Percentiles rank a stretch among this genome's conserved stretches.
phyloP scores from a whole-genome alignment of 1,284 basidiomycete species.

The Pyrrhoderma lamaoense region DNA sequence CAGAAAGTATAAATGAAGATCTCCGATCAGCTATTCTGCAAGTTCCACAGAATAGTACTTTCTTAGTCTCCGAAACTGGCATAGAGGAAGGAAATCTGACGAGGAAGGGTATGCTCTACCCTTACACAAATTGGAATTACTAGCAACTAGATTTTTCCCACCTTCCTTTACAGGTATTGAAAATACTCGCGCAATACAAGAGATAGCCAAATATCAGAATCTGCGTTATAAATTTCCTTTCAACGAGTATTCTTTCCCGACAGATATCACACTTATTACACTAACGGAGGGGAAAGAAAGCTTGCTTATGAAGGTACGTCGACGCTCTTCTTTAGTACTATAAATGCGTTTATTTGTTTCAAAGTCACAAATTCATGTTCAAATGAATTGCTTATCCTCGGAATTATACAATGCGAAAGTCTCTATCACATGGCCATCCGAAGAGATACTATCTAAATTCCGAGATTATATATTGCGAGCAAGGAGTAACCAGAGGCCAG shows the following conservation, averaged over 20 bases:
- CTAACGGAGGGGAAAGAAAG: slow-evolving; percentile 62
- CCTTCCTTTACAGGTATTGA: slow-evolving; percentile 41
- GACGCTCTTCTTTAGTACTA: no score
- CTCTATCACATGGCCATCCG: slow-evolving; percentile 36
- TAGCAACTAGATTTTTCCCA: neutral
- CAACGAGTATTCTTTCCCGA: slow-evolving; percentile 67
- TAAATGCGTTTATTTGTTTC: no score
- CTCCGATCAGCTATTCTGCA: slow-evolving; percentile 73
- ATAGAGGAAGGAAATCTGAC: slow-evolving; percentile 61
- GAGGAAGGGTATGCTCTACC: slow-evolving; percentile 42
- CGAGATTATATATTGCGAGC: slow-evolving; percentile 49
- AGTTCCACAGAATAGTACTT: slow-evolving; percentile 53
- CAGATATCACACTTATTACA: slow-evolving; percentile 62
- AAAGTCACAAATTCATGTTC: no score
- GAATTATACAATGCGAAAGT: slow-evolving; percentile 42
- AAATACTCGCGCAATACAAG: slow-evolving; percentile 66
- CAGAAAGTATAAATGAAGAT: slow-evolving; percentile 67
- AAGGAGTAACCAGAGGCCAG: slow-evolving; percentile 38
- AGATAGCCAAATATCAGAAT: slow-evolving; percentile 60
- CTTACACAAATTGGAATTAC: no score
- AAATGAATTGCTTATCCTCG: slow-evolving; percentile 8
- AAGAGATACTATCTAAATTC: slow-evolving; percentile 43
- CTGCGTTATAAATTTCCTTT: slow-evolving; percentile 80
- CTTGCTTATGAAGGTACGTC: slow-evolving; percentile 53
- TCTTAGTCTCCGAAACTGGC: slow-evolving; percentile 62